These are phyloP conservation scores for Piloderma croceum DNA, from an alignment of 768 basidiomycete species.

Conservation along the genomic window DNA sequence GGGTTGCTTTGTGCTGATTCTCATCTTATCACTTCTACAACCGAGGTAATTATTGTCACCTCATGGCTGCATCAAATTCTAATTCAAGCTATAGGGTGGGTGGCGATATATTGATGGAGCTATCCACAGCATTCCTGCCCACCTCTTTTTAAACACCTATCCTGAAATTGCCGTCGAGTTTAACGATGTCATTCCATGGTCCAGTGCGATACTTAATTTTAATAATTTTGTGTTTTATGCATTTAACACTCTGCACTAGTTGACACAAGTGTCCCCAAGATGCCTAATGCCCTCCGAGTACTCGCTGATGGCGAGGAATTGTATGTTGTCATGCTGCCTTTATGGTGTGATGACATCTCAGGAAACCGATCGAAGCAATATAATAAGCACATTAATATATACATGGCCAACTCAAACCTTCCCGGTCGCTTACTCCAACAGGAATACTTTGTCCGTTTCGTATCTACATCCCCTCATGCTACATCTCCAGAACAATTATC, in stretches of 20 bases:
- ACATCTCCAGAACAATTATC: constrained; percentile 25
- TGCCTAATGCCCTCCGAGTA: constrained; percentile 3
- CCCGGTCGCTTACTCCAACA: constrained; percentile 22
- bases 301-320: constrained; percentile 11
- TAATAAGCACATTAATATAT: constrained; percentile 31
- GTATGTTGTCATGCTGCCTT: constrained; percentile 19
- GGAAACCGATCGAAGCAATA: constrained; percentile 32
- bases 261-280: not conserved
- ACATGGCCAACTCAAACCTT: constrained; percentile 21
- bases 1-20: constrained; percentile 1
- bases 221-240: not conserved
- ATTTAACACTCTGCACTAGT: not conserved
- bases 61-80: not conserved
- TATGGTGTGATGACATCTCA: constrained; percentile 29
- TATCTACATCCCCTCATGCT: constrained; percentile 28
- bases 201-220: too few relatives aligned
- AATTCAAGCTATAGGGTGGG: too few relatives aligned
- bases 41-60: not conserved
- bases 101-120: not conserved
- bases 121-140: not conserved
- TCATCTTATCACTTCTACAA: not conserved
- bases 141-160: not conserved
- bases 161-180: not conserved
- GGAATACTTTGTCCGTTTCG: constrained; percentile 29
- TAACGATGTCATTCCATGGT: not conserved